Conservation (phyloP, 148 eudicot genomes). For the Vaccinium corymbosum region DNA sequence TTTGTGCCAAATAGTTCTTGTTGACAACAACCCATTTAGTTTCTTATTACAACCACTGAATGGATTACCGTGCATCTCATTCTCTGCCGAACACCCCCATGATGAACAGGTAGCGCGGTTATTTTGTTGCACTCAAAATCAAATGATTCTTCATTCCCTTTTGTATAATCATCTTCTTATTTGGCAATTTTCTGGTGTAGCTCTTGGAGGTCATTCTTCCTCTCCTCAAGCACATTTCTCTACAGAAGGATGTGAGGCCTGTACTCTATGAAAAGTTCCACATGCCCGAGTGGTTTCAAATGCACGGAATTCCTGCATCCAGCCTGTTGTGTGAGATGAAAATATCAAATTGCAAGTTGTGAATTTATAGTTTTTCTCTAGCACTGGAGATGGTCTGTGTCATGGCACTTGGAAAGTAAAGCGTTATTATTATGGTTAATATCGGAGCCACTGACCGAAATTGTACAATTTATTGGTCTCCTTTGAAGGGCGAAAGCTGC, state of each 20-base stretch:
- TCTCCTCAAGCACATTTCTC: slow-evolving; percentile 41
- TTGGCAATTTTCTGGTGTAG: slow-evolving; percentile 16
- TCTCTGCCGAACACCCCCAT: slow-evolving; percentile 58
- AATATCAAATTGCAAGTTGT: neutral
- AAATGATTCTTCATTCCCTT: neutral
- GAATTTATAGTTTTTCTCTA: neutral
- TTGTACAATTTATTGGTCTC: neutral
- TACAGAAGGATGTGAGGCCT: slow-evolving; percentile 49
- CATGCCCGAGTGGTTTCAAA: slow-evolving; percentile 67
- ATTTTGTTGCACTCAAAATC: too few relatives aligned
- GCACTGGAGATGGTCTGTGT: neutral
- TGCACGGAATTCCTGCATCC: slow-evolving; percentile 51
- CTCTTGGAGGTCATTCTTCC: slow-evolving; percentile 57
- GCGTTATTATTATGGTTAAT: neutral
- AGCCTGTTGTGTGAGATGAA: neutral
- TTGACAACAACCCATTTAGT: slow-evolving; percentile 63
- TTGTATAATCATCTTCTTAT: neutral
- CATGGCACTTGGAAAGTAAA: neutral
- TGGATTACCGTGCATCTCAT: slow-evolving; percentile 58
- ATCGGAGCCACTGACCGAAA: neutral
- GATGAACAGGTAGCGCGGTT: slow-evolving; percentile 44
- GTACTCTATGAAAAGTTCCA: slow-evolving; percentile 44
- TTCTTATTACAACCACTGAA: slow-evolving; percentile 58
- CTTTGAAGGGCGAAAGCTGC: neutral
- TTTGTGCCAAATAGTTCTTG: slow-evolving; percentile 45